Evolutionary conservation across 2,329 filamentous ascomycete genomes (phyloP).

Genomic region (Neofusicoccum umdonicola): DNA sequence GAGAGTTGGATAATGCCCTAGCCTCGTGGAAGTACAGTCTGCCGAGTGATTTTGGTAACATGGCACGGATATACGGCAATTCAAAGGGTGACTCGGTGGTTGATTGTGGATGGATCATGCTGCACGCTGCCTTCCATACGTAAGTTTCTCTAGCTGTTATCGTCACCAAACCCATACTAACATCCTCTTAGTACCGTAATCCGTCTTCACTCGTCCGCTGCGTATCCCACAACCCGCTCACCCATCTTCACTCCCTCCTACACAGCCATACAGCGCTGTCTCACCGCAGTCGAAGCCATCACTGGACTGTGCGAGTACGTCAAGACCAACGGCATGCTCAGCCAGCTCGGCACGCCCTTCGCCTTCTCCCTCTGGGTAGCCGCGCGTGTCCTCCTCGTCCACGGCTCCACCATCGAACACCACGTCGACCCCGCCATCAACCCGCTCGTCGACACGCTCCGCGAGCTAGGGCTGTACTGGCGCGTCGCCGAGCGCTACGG

Average conservation of each 20-base stretch:
- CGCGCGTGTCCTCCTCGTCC: slow-evolving; percentile 80
- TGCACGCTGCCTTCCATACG: slow-evolving; percentile 88
- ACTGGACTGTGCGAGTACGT: slow-evolving; percentile 76
- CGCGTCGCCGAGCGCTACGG: slow-evolving; percentile 82
- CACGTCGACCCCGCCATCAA: slow-evolving; percentile 76
- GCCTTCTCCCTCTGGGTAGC: slow-evolving; percentile 93
- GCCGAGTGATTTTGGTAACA: slow-evolving; percentile 80
- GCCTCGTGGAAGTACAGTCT: slow-evolving; percentile 81
- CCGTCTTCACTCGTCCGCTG: slow-evolving; percentile 84
- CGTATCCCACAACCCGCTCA: slow-evolving; percentile 85
- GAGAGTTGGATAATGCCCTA: slow-evolving; percentile 76
- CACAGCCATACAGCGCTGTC: slow-evolving; percentile 78
- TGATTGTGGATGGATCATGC: slow-evolving; percentile 84
- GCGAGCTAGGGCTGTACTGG: slow-evolving; percentile 80
- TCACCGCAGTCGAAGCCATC: slow-evolving; percentile 69
- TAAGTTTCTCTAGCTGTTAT: slow-evolving; percentile 36
- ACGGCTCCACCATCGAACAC: slow-evolving; percentile 85
- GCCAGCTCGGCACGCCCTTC: slow-evolving; percentile 83
- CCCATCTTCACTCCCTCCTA: slow-evolving; percentile 88
- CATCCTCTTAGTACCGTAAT: slow-evolving; percentile 65
- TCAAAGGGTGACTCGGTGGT: slow-evolving; percentile 40
- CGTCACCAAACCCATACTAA: background rate
- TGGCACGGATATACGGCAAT: slow-evolving; percentile 67
- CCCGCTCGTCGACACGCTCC: slow-evolving; percentile 77
- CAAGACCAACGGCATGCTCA: slow-evolving; percentile 66